Evolutionary conservation across 2,329 filamentous ascomycete species (phyloP).

Genomic region (Metarhizium brunneum): DNA sequence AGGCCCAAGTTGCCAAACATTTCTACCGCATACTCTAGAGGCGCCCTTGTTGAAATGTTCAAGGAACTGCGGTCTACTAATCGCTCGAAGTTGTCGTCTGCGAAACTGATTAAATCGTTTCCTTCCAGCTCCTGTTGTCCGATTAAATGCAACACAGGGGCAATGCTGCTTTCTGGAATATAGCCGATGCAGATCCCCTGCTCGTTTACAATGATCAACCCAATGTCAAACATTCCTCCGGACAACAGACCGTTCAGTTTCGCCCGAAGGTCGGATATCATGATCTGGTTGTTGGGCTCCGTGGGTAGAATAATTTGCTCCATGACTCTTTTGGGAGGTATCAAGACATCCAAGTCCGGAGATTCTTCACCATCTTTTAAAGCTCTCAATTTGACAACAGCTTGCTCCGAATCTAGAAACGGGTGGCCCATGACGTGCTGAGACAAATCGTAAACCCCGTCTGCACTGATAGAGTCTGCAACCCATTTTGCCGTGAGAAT

Average conservation of each 20-base stretch:
- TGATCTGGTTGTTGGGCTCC: slow-evolving; percentile 23
- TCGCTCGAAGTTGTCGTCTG: slow-evolving; percentile 25
- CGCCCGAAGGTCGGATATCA: slow-evolving; percentile 30
- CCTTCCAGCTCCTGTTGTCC: slow-evolving; percentile 12
- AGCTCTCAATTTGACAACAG: slow-evolving; percentile 20
- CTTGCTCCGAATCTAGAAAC: slow-evolving; percentile 44
- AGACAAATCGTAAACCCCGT: slow-evolving; percentile 51
- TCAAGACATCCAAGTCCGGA: slow-evolving; percentile 32
- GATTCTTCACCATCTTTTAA: slow-evolving; percentile 27
- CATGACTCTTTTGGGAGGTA: slow-evolving; percentile 46
- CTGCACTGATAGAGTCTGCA: slow-evolving; percentile 41
- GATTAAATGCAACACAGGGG: slow-evolving; percentile 34
- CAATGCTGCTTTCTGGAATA: slow-evolving; percentile 42
- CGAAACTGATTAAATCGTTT: slow-evolving; percentile 19
- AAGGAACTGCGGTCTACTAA: slow-evolving; percentile 47
- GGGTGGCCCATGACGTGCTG: slow-evolving; percentile 49
- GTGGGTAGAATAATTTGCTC: slow-evolving; percentile 43
- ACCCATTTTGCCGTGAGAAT: slow-evolving; percentile 52
- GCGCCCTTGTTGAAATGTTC: slow-evolving; percentile 38
- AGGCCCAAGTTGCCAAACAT: slow-evolving; percentile 50
- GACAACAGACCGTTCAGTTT: slow-evolving; percentile 38
- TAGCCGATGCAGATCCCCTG: slow-evolving; percentile 42
- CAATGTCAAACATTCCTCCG: slow-evolving; percentile 47
- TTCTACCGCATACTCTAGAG: slow-evolving; percentile 49
- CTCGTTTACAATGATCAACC: slow-evolving; percentile 43